Base-by-base conservation (phyloP, 2,329 filamentous ascomycete species). In the Lasiodiplodia sp. region DNA sequence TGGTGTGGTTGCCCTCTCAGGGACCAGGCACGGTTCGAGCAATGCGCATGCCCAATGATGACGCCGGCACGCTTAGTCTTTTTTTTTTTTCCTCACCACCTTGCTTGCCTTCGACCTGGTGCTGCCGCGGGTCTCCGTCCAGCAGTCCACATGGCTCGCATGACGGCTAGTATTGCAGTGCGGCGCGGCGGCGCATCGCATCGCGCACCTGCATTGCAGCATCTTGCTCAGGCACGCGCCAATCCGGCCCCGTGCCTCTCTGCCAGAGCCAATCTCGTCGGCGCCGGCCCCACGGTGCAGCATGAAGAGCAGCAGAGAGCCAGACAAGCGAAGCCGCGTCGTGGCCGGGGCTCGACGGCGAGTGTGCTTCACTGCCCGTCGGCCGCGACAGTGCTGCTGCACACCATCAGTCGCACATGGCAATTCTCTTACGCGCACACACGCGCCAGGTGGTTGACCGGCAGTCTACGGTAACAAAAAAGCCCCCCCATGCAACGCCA, bases 1-100 rank as follows among this genome's bases (percentile, higher is more conserved):
- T 52, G 60, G 60, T 63, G 40, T 64, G 60, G 44, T 63, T 64
- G 44, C 44, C 47, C 60, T 37, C 40, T 51, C 58, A 63, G 58
- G 58, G 44, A 63, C 57, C 49, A 55, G 58, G 58, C 58, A 64
- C 58, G 38, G 38, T 44, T 60, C 38, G 37, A 44, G 57, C 57
- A 47, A 40, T 34, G 57, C 38, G 40, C 60, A 51, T 28, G 47
- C 47, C 60, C 60, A 64, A 64, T 64, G 60, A 52, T 64, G 60
- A 52, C 60, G 60, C 60, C 47, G 60, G 47, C 60, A 52, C 58
- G 47, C 47, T 64, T 64, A 38, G 44, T 52, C 38, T 47, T 52
- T 52, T 38, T 52, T 52, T 12, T 25, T 38, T 64, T 51, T 52
- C 38, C 23, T 25, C 23, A 63, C 58, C 58, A 63, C 58, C 25